phyloP scores from a whole-genome alignment of 2,329 filamentous ascomycete species.

The Rugonectria rugulosa region DNA sequence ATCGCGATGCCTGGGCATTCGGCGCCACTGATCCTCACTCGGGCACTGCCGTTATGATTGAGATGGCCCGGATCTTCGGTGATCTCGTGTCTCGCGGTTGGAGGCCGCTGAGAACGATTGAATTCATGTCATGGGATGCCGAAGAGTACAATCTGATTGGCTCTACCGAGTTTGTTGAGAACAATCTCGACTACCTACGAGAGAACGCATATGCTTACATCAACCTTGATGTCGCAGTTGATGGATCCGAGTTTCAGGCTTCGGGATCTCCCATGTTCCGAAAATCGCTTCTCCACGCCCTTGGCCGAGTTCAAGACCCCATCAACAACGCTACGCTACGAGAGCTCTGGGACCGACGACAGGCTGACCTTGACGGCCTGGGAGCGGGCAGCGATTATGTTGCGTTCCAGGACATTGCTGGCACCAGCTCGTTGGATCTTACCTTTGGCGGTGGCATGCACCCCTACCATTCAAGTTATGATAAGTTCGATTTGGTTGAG shows the following conservation, averaged over 20 bases:
- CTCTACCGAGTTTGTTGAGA: constrained; percentile 94
- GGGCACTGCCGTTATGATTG: constrained; percentile 90
- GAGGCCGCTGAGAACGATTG: constrained; percentile 91
- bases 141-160: constrained; percentile 93
- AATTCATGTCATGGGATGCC: constrained; percentile 97
- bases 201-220: constrained; percentile 84
- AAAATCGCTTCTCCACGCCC: constrained; percentile 73
- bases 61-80: constrained; percentile 85
- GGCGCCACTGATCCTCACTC: constrained; percentile 87
- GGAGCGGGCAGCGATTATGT: constrained; percentile 84
- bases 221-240: constrained; percentile 86
- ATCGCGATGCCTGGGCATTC: constrained; percentile 91
- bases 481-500: constrained; percentile 87
- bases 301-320: constrained; percentile 79
- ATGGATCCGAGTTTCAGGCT: constrained; percentile 77
- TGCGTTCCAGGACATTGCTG: constrained; percentile 90
- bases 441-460: constrained; percentile 73
- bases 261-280: constrained; percentile 83
- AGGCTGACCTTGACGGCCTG: constrained; percentile 69
- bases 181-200: constrained; percentile 76
- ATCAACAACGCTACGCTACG: constrained; percentile 74
- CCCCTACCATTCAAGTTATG: constrained; percentile 86
- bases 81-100: constrained; percentile 80
- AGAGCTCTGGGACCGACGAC: constrained; percentile 75
- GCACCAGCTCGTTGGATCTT: constrained; percentile 87